These are phyloP conservation scores for Pulveroboletus sp. DNA, from an alignment of 768 basidiomycete species.

Conservation along the genomic window DNA sequence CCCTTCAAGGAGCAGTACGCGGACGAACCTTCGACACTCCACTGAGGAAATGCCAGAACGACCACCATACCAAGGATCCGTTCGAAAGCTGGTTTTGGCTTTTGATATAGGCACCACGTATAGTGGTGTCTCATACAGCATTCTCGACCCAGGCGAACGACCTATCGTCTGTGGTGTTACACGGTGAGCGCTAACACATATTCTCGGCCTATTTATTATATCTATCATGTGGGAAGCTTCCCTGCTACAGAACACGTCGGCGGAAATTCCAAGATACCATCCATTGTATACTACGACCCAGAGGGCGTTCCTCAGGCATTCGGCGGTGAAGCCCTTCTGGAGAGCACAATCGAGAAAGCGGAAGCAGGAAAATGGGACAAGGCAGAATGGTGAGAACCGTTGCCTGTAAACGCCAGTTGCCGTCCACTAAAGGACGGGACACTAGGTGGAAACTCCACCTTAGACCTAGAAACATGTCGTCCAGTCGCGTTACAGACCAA, in stretches of 20 bases:
- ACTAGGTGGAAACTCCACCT: slow-evolving; percentile 36
- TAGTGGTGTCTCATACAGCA: slow-evolving; percentile 44
- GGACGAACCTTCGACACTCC: background rate
- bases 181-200: slow-evolving; percentile 14
- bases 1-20: background rate
- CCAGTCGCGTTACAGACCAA: slow-evolving; percentile 23
- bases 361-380: slow-evolving; percentile 34
- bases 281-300: slow-evolving; percentile 43
- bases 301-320: slow-evolving; percentile 34
- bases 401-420: background rate
- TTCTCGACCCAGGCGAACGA: slow-evolving; percentile 29
- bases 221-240: slow-evolving; percentile 32
- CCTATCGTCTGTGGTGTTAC: slow-evolving; percentile 19
- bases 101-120: slow-evolving; percentile 52
- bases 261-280: slow-evolving; percentile 47
- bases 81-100: slow-evolving; percentile 42
- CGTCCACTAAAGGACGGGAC: slow-evolving; percentile 3
- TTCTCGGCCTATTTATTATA: background rate
- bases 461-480: slow-evolving; percentile 22
- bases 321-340: slow-evolving; percentile 14
- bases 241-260: slow-evolving; percentile 45
- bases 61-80: slow-evolving; percentile 37
- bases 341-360: slow-evolving; percentile 35
- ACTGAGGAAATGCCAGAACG: slow-evolving; percentile 24
- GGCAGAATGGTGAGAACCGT: slow-evolving; percentile 27